Evolutionary conservation across 108 stramenopile genomes (phyloP), one percentile per base, ranked within the genome.

Genomic region (Fragilariopsis cylindrus): DNA sequence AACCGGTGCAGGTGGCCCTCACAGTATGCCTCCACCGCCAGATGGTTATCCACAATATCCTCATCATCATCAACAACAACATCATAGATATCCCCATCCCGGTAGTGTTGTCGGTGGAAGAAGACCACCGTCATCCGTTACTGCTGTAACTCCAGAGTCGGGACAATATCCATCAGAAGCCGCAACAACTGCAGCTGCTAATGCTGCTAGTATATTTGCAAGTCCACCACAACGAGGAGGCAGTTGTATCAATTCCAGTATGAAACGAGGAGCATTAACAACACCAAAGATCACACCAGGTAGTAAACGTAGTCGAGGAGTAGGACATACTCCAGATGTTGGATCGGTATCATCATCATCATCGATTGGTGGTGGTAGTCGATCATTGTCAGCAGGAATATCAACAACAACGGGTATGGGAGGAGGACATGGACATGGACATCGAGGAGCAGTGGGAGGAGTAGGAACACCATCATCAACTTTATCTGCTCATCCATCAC

Each of bases 391-490:
- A n/a, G 42, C 62, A 45, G 45, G 62, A 43, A 63, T 40, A 45
- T 63, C 62, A 6, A 40, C 9, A 45, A n/a, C 62, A 30, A 30
- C 30, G 0, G 30, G 30, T 30, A 30, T 30, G 30, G 30, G 30
- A 30, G 30, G 30, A 30, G 30, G 30, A 30, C 30, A 30, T 30
- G 30, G 30, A 30, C 30, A 30, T 30, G 30, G 30, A 30, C 30
- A 30, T 30, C 30, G 30, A 30, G 30, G 30, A 30, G 30, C 30
- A 30, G 30, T 30, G 4, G 66, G 53, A 7, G 21, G 72, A 21
- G 48, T 46, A 7, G 79, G 79, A 41, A 82, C 81, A 7, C 81
- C 84, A 13, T 73, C 83, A 1, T 80, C 83, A 7, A 30, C 30
- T 30, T 19, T 77, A 43, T 73, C 75, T 16, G 72, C 72, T 16